phyloP scores from a whole-genome alignment of 2,329 filamentous ascomycete species.

The Colletotrichum cordylinicola region DNA sequence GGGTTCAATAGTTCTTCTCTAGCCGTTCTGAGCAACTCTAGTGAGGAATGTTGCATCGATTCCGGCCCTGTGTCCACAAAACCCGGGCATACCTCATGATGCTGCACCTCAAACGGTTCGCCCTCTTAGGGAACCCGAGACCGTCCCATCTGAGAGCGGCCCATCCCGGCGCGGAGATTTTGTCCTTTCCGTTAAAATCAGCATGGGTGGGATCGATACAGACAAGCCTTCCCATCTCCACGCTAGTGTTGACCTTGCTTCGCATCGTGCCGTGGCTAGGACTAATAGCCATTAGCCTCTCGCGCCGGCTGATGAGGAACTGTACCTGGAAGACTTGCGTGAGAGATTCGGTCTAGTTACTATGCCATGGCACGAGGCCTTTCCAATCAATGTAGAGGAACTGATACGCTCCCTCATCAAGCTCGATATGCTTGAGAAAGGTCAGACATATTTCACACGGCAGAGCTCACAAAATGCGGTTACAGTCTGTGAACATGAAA shows the following conservation, averaged over 20 bases:
- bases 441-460: not conserved
- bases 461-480: not conserved
- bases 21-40: not conserved
- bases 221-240: not conserved
- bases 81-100: not conserved
- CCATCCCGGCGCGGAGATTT: not conserved
- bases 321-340: not conserved
- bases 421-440: not conserved
- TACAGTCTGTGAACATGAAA: not conserved
- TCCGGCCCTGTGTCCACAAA: not conserved
- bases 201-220: not conserved
- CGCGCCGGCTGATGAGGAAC: not conserved
- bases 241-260: not conserved
- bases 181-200: not conserved
- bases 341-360: not conserved
- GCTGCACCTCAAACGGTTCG: not conserved
- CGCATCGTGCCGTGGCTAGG: not conserved
- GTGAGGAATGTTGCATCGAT: not conserved
- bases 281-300: not conserved
- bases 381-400: not conserved
- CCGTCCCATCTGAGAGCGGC: not conserved
- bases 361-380: not conserved
- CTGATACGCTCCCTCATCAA: not conserved
- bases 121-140: not conserved
- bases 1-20: not conserved